Evolutionary conservation across 2,329 filamentous ascomycete genomes (phyloP), one percentile per base, ranked within the genome.

Genomic region (Pseudohalonectria lignicola): DNA sequence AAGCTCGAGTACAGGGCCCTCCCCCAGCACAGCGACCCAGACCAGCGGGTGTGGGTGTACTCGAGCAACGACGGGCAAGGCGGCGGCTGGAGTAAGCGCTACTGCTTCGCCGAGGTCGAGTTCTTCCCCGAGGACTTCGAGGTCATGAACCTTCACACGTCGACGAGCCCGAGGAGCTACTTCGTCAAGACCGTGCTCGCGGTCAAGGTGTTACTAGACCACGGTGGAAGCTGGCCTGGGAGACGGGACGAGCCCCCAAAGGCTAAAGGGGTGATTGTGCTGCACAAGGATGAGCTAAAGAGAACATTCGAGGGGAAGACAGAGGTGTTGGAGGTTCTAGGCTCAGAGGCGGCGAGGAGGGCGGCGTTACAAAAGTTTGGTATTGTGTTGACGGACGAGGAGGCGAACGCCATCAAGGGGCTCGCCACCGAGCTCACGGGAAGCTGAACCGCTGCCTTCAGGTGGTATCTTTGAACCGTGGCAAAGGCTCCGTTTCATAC

Each of bases 31-130:
- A 50, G 49, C 2, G 58, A 62, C 34, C 49, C 48, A 0, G 39
- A 41, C 3, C 59, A 61, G 43, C 52, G 54, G 7, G 42, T 57
- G 23, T 67, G 62, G 63, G 53, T 66, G 10, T 65, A 61, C 43
- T 57, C 55, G 35, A 47, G 49, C 9, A 50, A 43, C 7, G 47
- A 50, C 12, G 49, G 40, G 23, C 37, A 55, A 8, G 43, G 53
- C 1, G 51, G 50, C 7, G 53, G 56, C 0, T 77, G 68, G 61
- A 49, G 52, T 11, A 60, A 64, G 9, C 59, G 57, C 31, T 75
- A 76, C 49, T 65, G 62, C 42, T 76, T 76, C 46, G 61, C 60
- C 4, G 66, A 73, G 39, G 59, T 52, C 7, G 69, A 71, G 49
- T 66, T 67, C 45, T 53, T 67, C 35, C 53, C 58, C 4, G 54